phyloP scores from a whole-genome alignment of 1,139 yeast species.

The Hansenula lynferdii region DNA sequence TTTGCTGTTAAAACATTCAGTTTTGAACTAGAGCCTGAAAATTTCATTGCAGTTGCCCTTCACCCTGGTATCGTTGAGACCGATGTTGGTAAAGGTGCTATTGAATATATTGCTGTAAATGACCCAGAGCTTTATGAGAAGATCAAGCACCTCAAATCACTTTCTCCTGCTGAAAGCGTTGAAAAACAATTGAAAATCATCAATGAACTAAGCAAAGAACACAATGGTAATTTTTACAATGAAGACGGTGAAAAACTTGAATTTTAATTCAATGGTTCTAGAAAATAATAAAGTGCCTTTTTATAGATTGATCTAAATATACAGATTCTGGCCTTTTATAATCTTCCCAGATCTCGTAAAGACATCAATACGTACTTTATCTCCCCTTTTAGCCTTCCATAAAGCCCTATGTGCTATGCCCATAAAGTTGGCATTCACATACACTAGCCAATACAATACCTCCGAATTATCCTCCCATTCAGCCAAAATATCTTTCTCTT shows the following conservation, averaged over 20 bases:
- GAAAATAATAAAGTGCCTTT: too few relatives aligned
- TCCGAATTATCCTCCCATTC: constrained; percentile 21
- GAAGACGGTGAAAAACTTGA: background rate
- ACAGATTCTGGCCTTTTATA: constrained; percentile 12
- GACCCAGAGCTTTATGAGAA: background rate
- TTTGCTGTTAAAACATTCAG: constrained; percentile 21
- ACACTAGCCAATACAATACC: constrained; percentile 24
- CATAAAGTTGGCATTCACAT: constrained; percentile 22
- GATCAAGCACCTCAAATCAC: background rate
- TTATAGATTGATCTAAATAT: too few relatives aligned
- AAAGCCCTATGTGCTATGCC: constrained; percentile 16
- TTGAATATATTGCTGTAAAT: background rate
- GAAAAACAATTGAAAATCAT: background rate
- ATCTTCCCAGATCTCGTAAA: constrained; percentile 17
- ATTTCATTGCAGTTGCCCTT: constrained; percentile 23
- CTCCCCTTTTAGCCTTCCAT: constrained; percentile 10
- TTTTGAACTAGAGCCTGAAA: constrained; percentile 20
- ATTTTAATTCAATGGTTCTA: too few relatives aligned
- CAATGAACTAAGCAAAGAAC: background rate
- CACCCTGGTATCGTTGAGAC: constrained; percentile 31
- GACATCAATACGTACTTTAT: constrained; percentile 17
- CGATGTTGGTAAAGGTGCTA: constrained; percentile 19
- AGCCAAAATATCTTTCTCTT: constrained; percentile 9
- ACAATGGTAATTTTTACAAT: background rate
- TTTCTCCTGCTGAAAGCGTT: background rate